These are phyloP conservation scores for Candida nitratophila DNA, from an alignment of 805 yeast species.

Conservation along the genomic window DNA sequence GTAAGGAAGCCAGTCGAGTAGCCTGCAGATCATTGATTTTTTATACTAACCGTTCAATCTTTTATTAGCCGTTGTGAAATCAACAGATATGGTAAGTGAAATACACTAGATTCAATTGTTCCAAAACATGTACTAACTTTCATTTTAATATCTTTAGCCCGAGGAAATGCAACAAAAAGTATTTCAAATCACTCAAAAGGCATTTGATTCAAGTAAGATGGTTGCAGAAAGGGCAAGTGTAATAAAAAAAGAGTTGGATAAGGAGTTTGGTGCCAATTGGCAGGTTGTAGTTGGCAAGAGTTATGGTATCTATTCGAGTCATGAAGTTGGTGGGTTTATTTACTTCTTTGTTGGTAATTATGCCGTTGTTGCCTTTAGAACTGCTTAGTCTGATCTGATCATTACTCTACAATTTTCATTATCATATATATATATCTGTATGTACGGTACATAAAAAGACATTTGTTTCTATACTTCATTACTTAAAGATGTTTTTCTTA, in stretches of 20 bases:
- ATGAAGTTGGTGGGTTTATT: slow-evolving; percentile 61
- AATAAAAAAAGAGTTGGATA: slow-evolving; percentile 60
- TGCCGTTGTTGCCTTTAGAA: slow-evolving; percentile 66
- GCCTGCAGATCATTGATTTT: too few species aligned
- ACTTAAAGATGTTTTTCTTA: slow-evolving; percentile 13
- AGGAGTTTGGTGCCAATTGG: slow-evolving; percentile 65
- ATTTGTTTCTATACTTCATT: background rate
- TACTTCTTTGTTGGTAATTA: slow-evolving; percentile 65
- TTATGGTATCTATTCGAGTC: slow-evolving; percentile 75
- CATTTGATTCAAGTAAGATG: slow-evolving; percentile 30
- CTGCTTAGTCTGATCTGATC: slow-evolving; percentile 33
- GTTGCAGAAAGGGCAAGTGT: slow-evolving; percentile 61
- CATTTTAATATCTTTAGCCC: slow-evolving; percentile 30
- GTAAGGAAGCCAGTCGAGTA: too few species aligned
- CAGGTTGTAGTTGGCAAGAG: slow-evolving; percentile 76
- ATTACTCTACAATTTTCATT: too few species aligned
- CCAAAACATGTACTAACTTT: slow-evolving; percentile 3
- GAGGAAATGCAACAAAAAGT: slow-evolving; percentile 47
- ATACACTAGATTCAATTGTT: too few species aligned
- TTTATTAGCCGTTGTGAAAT: slow-evolving; percentile 15
- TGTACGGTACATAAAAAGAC: too few species aligned
- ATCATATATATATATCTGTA: too few species aligned
- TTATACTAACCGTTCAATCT: too few species aligned
- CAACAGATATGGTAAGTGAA: slow-evolving; percentile 24
- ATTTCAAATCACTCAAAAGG: slow-evolving; percentile 38